Evolutionary conservation across 805 yeast genomes (phyloP), one percentile per base, ranked within the genome.

Genomic region (Blastobotrys americana): DNA sequence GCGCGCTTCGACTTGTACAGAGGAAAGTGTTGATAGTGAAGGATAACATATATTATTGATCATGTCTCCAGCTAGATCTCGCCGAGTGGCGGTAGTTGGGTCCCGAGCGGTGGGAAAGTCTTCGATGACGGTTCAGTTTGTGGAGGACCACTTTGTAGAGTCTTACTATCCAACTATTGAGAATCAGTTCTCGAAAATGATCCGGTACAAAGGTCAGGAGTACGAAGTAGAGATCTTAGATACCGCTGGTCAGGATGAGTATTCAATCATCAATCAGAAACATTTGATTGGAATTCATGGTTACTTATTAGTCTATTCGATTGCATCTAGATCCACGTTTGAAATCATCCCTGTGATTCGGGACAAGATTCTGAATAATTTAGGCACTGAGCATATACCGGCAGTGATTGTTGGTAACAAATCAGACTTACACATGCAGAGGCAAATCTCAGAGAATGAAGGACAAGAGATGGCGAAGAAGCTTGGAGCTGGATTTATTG

Each of bases 201-300:
- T 87, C 57, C 72, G 71, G 47, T 77, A 82, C 61, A 76, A 82
- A 49, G 83, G 82, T 49, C 82, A 79, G 54, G 84, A 82, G 43
- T 88, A 83, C 60, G 80, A 80, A 43, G 77, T 89, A 20, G 96
- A 87, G 61, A 84, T 88, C 43, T 68, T 87, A 48, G 97, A 88
- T 59, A 88, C 96, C 0, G 95, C 96, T 0, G 96, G 96, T 5
- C 94, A 86, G 67, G 96, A 87, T 63, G 95, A 87, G 67, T 84
- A 81, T 60, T 76, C 86, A 40, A 77, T 84, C 51, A 74, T 88
- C 64, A 84, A 79, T 55, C 86, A 84, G 62, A 83, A 84, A 54
- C 81, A 84, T 44, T 66, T 85, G 40, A 81, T 83, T 39, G 93
- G 89, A 15, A 78, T 84, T 27, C 93, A 85, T 57, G 97, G 96